Conservation (phyloP, 768 basidiomycete genomes). For the Suillus luteus region DNA sequence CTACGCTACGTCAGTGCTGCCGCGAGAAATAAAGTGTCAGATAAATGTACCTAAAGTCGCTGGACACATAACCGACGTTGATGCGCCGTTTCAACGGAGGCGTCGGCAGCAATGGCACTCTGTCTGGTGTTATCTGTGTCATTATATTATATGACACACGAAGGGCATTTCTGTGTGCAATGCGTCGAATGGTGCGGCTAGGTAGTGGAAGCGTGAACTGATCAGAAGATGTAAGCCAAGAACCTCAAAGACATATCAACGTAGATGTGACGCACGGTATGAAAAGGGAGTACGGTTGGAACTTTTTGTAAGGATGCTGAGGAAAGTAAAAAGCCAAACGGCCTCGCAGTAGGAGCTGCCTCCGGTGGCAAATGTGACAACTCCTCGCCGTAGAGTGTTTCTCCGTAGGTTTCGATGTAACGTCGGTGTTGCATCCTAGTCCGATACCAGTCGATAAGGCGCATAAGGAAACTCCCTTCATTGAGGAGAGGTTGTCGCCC, state of each 20-base stretch:
- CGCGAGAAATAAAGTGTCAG: background rate
- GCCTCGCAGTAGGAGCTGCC: slow-evolving; percentile 17
- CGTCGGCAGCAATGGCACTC: slow-evolving; percentile 42
- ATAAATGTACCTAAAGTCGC: slow-evolving; percentile 44
- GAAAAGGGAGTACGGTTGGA: slow-evolving; percentile 50
- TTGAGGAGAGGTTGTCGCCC: slow-evolving; percentile 28
- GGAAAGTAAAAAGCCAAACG: slow-evolving; percentile 22
- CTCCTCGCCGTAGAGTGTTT: slow-evolving; percentile 22
- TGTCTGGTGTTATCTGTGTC: slow-evolving; percentile 41
- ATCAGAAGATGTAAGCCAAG: slow-evolving; percentile 6
- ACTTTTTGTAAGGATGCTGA: slow-evolving; percentile 34
- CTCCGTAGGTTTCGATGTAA: slow-evolving; percentile 42
- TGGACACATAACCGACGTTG: slow-evolving; percentile 51
- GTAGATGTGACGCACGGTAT: slow-evolving; percentile 38
- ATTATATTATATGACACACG: slow-evolving; percentile 45
- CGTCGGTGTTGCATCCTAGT: slow-evolving; percentile 44
- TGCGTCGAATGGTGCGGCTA: slow-evolving; percentile 43
- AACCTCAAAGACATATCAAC: background rate
- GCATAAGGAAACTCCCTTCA: slow-evolving; percentile 47
- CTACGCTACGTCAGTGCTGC: slow-evolving; percentile 25
- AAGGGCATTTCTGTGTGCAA: slow-evolving; percentile 50
- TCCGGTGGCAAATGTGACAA: slow-evolving; percentile 12
- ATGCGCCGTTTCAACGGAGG: slow-evolving; percentile 42
- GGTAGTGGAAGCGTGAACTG: slow-evolving; percentile 50
- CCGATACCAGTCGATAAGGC: slow-evolving; percentile 45